Base-by-base conservation (phyloP, 176 grass and related monocot genomes). In the Dendrocalamus sinicus region DNA sequence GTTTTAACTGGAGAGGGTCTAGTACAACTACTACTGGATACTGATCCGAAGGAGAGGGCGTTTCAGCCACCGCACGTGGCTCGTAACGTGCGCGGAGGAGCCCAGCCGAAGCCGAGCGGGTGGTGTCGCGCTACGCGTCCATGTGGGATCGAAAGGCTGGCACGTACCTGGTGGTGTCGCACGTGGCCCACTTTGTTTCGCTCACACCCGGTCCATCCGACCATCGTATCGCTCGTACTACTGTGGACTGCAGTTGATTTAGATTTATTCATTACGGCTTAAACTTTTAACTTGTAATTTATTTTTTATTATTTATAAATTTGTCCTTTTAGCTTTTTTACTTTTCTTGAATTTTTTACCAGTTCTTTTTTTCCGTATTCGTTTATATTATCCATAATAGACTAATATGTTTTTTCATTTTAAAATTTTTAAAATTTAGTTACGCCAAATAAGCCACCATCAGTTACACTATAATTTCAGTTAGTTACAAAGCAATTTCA, bases 101-200 rank as follows among this genome's bases (percentile, higher is more conserved):
- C 17, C 57, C 20, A 9, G 51, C 47, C 12, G 5, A 53, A 53
- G 3, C 57, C 8, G 57, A 59, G 73, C 73, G 32, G 70, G 43
- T 67, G 69, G 48, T 79, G 81, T 39, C 4, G 16, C 0, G 61
- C 35, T 37, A 26, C 72, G 73, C 72, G 78, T 72, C 44, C 83
- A 77, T 76, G 72, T 86, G 65, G 43, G 43, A 44, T 44, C 66
- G 24, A 86, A 82, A 90, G 78, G 73, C 78, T 72, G 72, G 70
- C 57, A 83, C 79, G 89, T 90, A 79, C 66, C 47, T 20, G 30
- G 16, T 82, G 66, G 57, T 26, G 60, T 60, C 62, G 61, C 66
- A 64, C 12, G 55, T 70, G 72, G 79, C 71, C 79, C 86, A 76
- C 72, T 70, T 76, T 37, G 19, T 76, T 24, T 40, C 28, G 48